phyloP scores from a whole-genome alignment of 345 rosid genomes.

The Lepidium sativum region DNA sequence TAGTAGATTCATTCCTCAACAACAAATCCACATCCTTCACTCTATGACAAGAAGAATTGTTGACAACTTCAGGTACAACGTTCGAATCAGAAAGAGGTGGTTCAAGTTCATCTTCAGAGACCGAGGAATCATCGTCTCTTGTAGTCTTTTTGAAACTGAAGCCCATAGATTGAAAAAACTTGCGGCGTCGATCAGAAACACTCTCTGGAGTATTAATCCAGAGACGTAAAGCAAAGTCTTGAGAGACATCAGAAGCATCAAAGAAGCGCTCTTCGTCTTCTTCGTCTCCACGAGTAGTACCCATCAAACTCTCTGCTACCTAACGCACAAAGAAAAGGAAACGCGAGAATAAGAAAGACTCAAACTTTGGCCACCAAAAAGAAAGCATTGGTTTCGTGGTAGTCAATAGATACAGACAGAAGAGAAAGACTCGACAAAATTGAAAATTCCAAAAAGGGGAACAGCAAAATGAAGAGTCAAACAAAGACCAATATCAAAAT shows the following conservation, averaged over 20 bases:
- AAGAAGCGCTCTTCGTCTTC: conserved; percentile 57
- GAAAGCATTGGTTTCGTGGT: neutral
- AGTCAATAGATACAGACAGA: conserved; percentile 8
- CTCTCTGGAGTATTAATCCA: conserved; percentile 37
- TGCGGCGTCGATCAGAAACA: conserved; percentile 32
- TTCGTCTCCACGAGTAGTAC: conserved; percentile 26
- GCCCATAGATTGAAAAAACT: conserved; percentile 42
- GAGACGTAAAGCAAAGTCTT: conserved; percentile 12
- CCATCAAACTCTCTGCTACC: conserved; percentile 33
- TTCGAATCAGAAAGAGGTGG: neutral
- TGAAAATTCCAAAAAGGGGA: conserved; percentile 43
- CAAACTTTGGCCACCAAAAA: conserved; percentile 28
- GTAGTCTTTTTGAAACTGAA: conserved; percentile 17
- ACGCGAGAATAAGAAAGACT: neutral
- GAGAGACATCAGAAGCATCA: conserved; percentile 49
- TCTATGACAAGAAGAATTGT: conserved; percentile 1
- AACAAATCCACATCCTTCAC: conserved; percentile 28
- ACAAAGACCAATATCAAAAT: neutral
- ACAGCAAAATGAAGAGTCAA: conserved; percentile 6
- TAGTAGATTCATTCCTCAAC: conserved; percentile 28
- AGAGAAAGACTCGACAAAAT: conserved; percentile 31
- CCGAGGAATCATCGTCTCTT: neutral
- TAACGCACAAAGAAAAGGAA: conserved; percentile 1
- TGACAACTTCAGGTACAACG: neutral
- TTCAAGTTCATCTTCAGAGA: neutral